Base-by-base conservation (phyloP, 495 filamentous ascomycete species). In the Alectoria sarmentosa region DNA sequence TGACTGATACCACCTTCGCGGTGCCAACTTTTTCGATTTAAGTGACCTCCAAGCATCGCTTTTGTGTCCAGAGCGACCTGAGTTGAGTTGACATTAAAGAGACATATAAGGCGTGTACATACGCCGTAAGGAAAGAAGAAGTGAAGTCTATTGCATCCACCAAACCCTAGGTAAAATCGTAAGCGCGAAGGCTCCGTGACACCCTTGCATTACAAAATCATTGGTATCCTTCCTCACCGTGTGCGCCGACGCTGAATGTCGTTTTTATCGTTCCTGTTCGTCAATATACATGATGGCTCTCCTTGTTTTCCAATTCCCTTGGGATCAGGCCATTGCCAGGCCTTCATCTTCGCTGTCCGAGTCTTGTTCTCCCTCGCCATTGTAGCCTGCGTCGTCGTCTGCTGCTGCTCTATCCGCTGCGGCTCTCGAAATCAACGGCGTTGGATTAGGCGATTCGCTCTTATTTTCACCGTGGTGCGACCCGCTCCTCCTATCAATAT, bases 331-430 rank as follows among this genome's bases (percentile, higher is more conserved):
- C 73, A 81, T 81, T 69, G 80, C 81, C 9, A 79, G 68, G 37
- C 79, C 71, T 42, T 81, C 84, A 56, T 82, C 80, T 58, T 86
- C 83, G 62, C 78, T 81, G 60, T 84, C 82, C 54, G 77, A 80
- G 46, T 81, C 82, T 32, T 73, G 69, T 55, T 79, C 78, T 23
- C 72, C 70, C 61, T 80, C 79, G 1, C 75, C 79, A 46, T 75
- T 78, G 65, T 84, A 83, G 15, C 80, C 79, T 26, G 80, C 80
- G 26, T 82, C 79, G 41, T 84, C 80, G 13, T 83, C 80, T 10
- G 73, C 66, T 46, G 44, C 48, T 10, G 66, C 44, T 34, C 21
- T 55, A 6, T 55, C 52, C 52, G 52, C 52, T 19, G 66, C 61
- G 46, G 69, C 65, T 39, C 59, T 71, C 7, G 69, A 66, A 21